Evolutionary conservation across 2,329 filamentous ascomycete genomes (phyloP).

Genomic region (Pseudopyrenochaeta lycopersici): DNA sequence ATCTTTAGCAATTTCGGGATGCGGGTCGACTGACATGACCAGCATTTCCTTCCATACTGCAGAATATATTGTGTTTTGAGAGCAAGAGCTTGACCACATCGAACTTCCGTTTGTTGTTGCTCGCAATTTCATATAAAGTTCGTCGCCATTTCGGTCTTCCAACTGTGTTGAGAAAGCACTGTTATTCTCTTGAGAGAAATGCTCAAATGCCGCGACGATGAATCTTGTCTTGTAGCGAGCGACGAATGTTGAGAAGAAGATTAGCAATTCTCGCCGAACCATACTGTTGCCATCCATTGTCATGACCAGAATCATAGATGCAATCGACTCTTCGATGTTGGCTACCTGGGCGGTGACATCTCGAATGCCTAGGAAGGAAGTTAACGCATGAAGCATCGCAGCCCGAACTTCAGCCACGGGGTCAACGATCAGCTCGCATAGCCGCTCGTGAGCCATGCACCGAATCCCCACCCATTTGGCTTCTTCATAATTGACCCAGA

Average conservation of each 20-base stretch:
- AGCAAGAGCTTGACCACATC: conserved; percentile 48
- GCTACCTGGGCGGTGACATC: conserved; percentile 91
- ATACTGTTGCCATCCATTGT: conserved; percentile 92
- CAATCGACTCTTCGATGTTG: conserved; percentile 88
- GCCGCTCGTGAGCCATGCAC: conserved; percentile 81
- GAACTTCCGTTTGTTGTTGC: conserved; percentile 16
- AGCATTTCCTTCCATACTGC: conserved; percentile 94
- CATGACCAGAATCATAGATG: conserved; percentile 89
- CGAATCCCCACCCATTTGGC: conserved; percentile 97
- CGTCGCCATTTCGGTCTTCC: conserved; percentile 39
- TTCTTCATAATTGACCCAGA: conserved; percentile 90
- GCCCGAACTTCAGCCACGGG: conserved; percentile 91
- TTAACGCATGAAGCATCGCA: conserved; percentile 91
- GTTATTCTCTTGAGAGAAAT: conserved; percentile 79
- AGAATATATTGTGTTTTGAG: conserved; percentile 89
- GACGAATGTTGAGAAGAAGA: conserved; percentile 93
- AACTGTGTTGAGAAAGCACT: conserved; percentile 17
- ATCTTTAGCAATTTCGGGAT: conserved; percentile 89
- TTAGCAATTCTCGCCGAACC: conserved; percentile 90
- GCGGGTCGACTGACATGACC: conserved; percentile 90
- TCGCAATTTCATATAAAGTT: conserved; percentile 41
- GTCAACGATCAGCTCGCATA: conserved; percentile 84
- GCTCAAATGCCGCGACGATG: conserved; percentile 89
- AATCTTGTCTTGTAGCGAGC: conserved; percentile 92
- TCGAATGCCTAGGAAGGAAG: conserved; percentile 91